Evolutionary conservation across 768 basidiomycete species (phyloP).

Genomic region (Termitomyces titanicus): DNA sequence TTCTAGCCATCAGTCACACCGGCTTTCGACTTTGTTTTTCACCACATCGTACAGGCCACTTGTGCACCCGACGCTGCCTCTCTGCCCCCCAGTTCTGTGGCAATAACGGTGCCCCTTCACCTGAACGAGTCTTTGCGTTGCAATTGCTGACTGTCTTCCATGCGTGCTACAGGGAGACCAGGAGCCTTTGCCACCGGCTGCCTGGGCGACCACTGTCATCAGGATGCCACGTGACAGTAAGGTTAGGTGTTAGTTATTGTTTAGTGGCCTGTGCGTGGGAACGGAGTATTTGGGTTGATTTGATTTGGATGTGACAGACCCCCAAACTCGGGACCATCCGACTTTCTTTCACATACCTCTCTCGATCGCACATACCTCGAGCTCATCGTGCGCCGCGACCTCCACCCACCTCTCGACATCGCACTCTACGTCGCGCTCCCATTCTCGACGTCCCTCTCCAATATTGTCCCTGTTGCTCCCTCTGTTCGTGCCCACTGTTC

Average conservation of each 20-base stretch:
- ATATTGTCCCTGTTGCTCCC: slow-evolving; percentile 7
- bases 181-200: background rate
- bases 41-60: slow-evolving; percentile 13
- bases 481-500: slow-evolving; percentile 14
- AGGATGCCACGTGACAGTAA: slow-evolving; percentile 31
- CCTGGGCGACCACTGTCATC: slow-evolving; percentile 1
- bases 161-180: background rate
- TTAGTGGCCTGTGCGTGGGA: slow-evolving; percentile 49
- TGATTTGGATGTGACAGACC: slow-evolving; percentile 41
- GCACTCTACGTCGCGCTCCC: slow-evolving; percentile 14
- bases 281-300: slow-evolving; percentile 33
- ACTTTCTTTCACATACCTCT: slow-evolving; percentile 48
- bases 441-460: slow-evolving; percentile 9
- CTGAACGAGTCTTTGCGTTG: background rate
- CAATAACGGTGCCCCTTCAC: background rate
- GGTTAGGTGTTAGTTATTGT: slow-evolving; percentile 30
- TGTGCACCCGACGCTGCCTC: background rate
- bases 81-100: background rate
- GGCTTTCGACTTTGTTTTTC: slow-evolving; percentile 16
- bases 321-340: slow-evolving; percentile 42
- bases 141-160: background rate
- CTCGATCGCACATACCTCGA: slow-evolving; percentile 39
- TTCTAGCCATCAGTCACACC: slow-evolving; percentile 21
- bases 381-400: slow-evolving; percentile 27
- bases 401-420: slow-evolving; percentile 18